Evolutionary conservation across 768 basidiomycete genomes (phyloP).

Genomic region (Cantharellus anzutake): DNA sequence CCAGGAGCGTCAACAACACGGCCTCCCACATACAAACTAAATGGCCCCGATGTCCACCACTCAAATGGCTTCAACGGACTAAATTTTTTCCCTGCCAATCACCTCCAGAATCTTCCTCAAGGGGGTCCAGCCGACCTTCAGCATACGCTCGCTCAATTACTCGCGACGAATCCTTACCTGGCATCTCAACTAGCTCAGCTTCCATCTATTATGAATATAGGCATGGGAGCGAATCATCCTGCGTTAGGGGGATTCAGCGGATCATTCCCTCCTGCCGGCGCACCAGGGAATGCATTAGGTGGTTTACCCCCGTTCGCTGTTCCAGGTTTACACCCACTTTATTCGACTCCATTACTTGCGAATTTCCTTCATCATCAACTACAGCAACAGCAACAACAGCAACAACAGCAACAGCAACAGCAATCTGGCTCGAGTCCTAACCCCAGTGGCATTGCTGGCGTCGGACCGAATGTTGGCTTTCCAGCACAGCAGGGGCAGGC

Average conservation of each 20-base stretch:
- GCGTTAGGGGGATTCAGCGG: neutral
- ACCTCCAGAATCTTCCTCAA: neutral
- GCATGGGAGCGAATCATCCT: neutral
- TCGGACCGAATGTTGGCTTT: neutral
- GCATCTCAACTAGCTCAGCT: neutral
- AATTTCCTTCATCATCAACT: neutral
- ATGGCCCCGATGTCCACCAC: neutral
- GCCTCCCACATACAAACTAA: neutral
- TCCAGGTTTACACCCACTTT: neutral
- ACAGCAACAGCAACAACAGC: neutral
- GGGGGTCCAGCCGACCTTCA: neutral
- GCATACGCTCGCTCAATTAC: neutral
- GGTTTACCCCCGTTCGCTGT: neutral
- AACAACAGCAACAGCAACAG: neutral
- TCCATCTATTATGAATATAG: neutral
- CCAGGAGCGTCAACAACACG: neutral
- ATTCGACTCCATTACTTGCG: neutral
- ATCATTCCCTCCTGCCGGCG: neutral
- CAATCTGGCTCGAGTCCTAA: neutral
- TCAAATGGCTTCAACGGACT: neutral
- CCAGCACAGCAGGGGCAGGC: neutral
- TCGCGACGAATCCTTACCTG: conserved; percentile 1
- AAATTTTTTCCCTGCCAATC: neutral
- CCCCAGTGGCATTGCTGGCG: neutral
- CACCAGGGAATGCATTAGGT: neutral